Base-by-base conservation (phyloP, 371 early-diverging fungal species). In the Mucor piriformis region DNA sequence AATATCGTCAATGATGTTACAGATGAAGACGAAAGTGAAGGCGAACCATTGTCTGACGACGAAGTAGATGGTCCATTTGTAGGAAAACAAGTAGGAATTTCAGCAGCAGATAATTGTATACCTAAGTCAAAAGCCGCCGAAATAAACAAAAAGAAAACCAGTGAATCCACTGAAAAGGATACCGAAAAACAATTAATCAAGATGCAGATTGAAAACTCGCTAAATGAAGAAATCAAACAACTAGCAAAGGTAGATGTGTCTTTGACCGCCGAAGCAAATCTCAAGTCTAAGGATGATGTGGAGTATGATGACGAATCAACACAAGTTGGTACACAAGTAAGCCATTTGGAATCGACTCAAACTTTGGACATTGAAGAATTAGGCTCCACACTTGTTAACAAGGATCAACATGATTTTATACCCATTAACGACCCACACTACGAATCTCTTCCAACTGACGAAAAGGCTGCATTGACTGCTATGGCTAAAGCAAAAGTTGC, bases 401-500 rank as follows among this genome's bases (percentile, higher is more conserved):
- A 55, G 21, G 46, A 32, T 8, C 16, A 44, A 12, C 2, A 15
- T 20, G 35, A 15, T 33, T 29, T 33, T 48, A 57, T 50, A 11
- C 46, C 53, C 40, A 13, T 54, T 16, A 63, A 52, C 32, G 20
- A 52, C 13, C 37, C 44, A 6, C 33, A 29, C 2, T 65, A 50
- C 25, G 46, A 55, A 1, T 3, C 18, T 12, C 33, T 65, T 3
- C 15, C 66, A 3, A n/a, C 23, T 6, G 61, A 66, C 25, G 53
- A 57, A 25, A 54, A 61, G 42, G 18, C 38, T 6, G 49, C 58
- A 37, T 4, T 63, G 5, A 35, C 54, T 3, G 33, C 44, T 0
- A 32, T 55, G 3, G 67, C 63, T 16, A 59, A 55, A 50, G 61
- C 57, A 12, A 68, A 64, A 11, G 65, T 63, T 2, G 72, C 50